These are phyloP conservation scores for Neurospora sp. DNA, from an alignment of 495 filamentous ascomycete genomes.

Conservation along the genomic window DNA sequence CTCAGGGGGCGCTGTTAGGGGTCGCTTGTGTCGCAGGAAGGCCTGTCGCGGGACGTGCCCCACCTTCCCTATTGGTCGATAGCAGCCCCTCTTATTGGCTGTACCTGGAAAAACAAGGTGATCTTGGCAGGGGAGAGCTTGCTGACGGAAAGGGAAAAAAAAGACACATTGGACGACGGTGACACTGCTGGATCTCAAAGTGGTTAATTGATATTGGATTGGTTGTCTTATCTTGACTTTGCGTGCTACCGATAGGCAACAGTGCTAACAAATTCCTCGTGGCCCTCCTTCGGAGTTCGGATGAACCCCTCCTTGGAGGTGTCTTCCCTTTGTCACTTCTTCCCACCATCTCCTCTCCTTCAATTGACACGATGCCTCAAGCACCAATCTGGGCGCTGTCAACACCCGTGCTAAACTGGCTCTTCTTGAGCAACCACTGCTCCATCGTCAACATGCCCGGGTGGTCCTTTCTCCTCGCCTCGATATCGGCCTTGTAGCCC, in stretches of 20 bases:
- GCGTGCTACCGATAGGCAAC: no score
- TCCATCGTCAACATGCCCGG: constrained; percentile 31
- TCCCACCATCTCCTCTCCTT: no score
- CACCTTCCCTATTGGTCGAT: background rate
- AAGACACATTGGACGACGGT: background rate
- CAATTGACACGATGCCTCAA: background rate
- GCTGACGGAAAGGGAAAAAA: background rate
- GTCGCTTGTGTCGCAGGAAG: background rate
- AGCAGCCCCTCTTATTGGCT: background rate
- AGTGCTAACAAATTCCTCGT: no score
- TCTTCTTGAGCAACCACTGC: constrained; percentile 30
- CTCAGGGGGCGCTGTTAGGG: background rate
- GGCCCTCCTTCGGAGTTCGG: no score
- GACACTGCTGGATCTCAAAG: background rate
- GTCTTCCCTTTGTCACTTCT: no score
- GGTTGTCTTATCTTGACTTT: no score
- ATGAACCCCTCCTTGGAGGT: no score
- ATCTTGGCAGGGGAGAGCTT: background rate
- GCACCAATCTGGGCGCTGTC: background rate
- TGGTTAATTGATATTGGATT: no score
- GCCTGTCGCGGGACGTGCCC: background rate
- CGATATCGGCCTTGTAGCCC: constrained; percentile 35
- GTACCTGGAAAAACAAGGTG: background rate
- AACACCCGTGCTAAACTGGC: constrained; percentile 21
- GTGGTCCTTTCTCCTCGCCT: constrained; percentile 25